Percentiles rank a stretch among this genome's conserved stretches.
Conservation (phyloP, 1,284 basidiomycete species). For the Polyporus tsugae region DNA sequence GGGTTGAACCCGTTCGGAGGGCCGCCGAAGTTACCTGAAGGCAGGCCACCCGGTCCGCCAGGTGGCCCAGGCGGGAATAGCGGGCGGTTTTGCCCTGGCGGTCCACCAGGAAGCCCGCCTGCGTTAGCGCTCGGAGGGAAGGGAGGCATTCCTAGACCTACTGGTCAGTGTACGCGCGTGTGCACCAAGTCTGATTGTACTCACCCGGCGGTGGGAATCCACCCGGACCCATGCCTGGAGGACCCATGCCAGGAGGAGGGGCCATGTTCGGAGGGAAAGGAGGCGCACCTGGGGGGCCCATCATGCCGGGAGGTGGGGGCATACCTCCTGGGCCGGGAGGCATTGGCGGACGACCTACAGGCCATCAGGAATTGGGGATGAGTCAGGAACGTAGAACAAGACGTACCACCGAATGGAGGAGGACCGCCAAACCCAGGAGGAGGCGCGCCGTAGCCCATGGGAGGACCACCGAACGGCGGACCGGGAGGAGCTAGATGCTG, state of each 20-base stretch:
- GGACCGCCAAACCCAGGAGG: conserved; percentile 47
- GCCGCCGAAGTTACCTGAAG: conserved; percentile 48
- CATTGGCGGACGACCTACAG: conserved; percentile 70
- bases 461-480: conserved; percentile 55
- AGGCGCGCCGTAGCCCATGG: conserved; percentile 56
- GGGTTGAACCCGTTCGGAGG: conserved; percentile 46
- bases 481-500: conserved; percentile 63
- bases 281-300: conserved; percentile 51
- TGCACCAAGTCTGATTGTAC: conserved; percentile 7
- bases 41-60: conserved; percentile 38
- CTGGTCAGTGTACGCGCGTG: neutral
- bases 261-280: conserved; percentile 45
- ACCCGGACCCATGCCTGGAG: conserved; percentile 46
- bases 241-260: conserved; percentile 45
- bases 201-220: conserved; percentile 40
- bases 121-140: conserved; percentile 60
- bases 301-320: conserved; percentile 56
- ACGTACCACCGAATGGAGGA: conserved; percentile 60
- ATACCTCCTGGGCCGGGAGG: conserved; percentile 57
- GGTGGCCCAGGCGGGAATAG: conserved; percentile 68
- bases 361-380: conserved; percentile 19
- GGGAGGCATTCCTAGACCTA: conserved; percentile 51
- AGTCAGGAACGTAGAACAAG: conserved; percentile 14
- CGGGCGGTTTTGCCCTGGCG: conserved; percentile 45
- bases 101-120: conserved; percentile 43